phyloP scores from a whole-genome alignment of 2,329 filamentous ascomycete genomes.

The Trichoderma endophyticum region DNA sequence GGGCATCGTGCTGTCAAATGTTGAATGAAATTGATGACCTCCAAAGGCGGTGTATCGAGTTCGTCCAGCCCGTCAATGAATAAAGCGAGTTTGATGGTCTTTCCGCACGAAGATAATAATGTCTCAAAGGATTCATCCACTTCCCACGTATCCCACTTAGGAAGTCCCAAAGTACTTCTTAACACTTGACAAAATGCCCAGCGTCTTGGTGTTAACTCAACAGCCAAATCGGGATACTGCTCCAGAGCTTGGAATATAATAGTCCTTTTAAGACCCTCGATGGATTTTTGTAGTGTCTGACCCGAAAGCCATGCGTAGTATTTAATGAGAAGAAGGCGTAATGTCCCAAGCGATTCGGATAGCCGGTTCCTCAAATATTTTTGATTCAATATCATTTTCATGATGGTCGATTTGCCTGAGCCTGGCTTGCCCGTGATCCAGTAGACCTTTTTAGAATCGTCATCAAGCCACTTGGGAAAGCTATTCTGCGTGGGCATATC shows the following conservation, averaged over 20 bases:
- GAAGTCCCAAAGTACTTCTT: background rate
- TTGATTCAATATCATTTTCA: background rate
- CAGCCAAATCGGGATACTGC: background rate
- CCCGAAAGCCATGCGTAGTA: background rate
- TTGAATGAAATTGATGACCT: background rate
- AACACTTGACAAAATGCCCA: background rate
- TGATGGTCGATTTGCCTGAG: background rate
- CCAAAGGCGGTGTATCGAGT: fast-evolving
- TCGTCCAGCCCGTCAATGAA: background rate
- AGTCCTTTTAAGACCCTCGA: background rate
- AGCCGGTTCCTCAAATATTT: background rate
- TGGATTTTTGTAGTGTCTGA: background rate
- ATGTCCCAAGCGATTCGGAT: background rate
- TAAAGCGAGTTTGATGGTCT: background rate
- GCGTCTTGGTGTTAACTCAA: background rate
- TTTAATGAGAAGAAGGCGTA: background rate
- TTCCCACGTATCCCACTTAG: background rate
- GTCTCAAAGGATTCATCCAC: background rate
- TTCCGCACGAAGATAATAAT: background rate
- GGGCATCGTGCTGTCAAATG: background rate
- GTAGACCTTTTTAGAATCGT: background rate
- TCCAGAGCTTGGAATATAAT: background rate
- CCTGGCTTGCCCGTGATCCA: background rate
- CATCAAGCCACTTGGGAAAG: background rate
- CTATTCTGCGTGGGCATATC: background rate